Conservation (phyloP, 2,329 filamentous ascomycete genomes). For the Alternaria postmessia region DNA sequence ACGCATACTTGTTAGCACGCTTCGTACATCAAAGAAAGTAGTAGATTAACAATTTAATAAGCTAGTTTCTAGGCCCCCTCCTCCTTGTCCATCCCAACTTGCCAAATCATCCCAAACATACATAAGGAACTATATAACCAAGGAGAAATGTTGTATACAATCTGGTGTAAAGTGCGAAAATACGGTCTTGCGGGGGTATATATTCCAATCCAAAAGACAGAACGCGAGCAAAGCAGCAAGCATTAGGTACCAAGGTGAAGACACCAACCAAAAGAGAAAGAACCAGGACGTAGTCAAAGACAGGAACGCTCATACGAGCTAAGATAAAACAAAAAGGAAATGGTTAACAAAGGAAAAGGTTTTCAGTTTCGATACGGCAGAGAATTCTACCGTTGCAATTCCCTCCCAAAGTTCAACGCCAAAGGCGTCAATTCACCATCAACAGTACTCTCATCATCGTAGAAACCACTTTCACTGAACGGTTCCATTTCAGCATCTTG, state of each 20-base stretch:
- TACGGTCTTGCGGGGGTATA: conserved; percentile 8
- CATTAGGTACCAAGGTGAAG: conserved; percentile 21
- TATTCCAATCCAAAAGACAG: conserved; percentile 4
- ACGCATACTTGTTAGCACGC: too few species aligned
- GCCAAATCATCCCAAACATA: background rate
- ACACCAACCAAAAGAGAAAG: background rate
- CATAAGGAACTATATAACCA: conserved; percentile 3
- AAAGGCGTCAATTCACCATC: conserved; percentile 50
- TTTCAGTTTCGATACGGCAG: background rate
- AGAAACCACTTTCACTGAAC: conserved; percentile 57
- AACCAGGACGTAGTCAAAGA: conserved; percentile 1
- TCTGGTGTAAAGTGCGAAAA: background rate
- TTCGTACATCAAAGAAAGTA: background rate
- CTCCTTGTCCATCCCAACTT: background rate
- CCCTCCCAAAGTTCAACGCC: conserved; percentile 44
- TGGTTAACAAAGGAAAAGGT: conserved; percentile 12
- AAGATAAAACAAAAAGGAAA: background rate
- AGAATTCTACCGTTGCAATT: conserved; percentile 23
- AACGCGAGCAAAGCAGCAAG: conserved; percentile 13
- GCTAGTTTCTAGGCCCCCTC: background rate
- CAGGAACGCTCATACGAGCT: conserved; percentile 5
- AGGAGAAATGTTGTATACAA: background rate
- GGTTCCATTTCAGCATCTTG: conserved; percentile 64
- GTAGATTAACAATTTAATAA: conserved; percentile 1
- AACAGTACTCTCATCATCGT: conserved; percentile 60